Evolutionary conservation across 2,329 filamentous ascomycete species (phyloP), one percentile per base, ranked within the genome.

Genomic region (Paramyrothecium sp.): DNA sequence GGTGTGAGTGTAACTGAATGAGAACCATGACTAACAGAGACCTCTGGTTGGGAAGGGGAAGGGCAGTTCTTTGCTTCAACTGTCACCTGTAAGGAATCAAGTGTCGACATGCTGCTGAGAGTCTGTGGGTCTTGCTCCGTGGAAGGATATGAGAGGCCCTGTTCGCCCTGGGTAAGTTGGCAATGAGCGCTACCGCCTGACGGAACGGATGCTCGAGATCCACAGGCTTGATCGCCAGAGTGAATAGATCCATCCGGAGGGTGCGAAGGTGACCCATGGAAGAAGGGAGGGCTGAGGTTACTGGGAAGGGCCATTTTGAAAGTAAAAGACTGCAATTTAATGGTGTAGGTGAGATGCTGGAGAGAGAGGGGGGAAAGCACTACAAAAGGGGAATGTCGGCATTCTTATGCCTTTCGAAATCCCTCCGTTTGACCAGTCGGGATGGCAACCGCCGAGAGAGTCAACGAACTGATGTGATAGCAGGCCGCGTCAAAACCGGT

Each of bases 321-420:
- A 49, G 47, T 46, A 12, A 46, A 20, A 7, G 41, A 46, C 7
- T 4, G 41, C 41, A 20, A 46, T 7, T 4, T 17, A 12, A 7
- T 20, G 16, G 7, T 51, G 50, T 48, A 55, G 16, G 20, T 58
- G 7, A 47, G 52, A 22, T 41, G 41, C 48, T 55, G 38, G 49
- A 55, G n/a, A n/a, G 17, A 55, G 50, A 53, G n/a, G 33, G 21
- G 50, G 55, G 51, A 12, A 53, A 30, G 26, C 26, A 55, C 17
- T 17, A 49, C 44, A 0, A 2, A 56, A 22, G 34, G 54, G 44
- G 3, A 53, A 49, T 13, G 5, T 54, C 19, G 22, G 50, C 33
- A 50, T 58, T 58, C 54, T 55, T 58, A 58, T 58, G 34, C 44
- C 54, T 54, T 58, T 58, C 16, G 50, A 30, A 50, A n/a, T 30